Evolutionary conservation across 2,329 filamentous ascomycete species (phyloP).

Genomic region (Neocucurbitaria cava): DNA sequence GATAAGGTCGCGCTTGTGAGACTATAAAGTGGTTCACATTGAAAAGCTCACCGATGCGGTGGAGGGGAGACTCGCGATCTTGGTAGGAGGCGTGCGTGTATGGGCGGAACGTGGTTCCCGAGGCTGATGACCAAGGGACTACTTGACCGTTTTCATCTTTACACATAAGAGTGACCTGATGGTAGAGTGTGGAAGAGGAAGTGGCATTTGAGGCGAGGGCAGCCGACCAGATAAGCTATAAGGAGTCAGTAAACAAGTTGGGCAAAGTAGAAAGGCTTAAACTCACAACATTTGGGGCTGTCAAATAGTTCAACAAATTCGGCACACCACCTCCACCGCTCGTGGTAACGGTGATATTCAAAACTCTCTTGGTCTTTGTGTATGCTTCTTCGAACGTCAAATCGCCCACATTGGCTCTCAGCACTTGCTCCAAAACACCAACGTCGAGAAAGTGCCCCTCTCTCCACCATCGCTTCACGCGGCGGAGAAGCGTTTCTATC

Average conservation of each 20-base stretch:
- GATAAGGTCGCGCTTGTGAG: slow-evolving; percentile 87
- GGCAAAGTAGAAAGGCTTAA: neutral
- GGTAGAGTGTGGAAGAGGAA: slow-evolving; percentile 70
- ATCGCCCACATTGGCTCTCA: slow-evolving; percentile 84
- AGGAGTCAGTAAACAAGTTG: slow-evolving; percentile 14
- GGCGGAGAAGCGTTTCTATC: slow-evolving; percentile 67
- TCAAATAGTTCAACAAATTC: slow-evolving; percentile 88
- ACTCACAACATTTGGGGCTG: slow-evolving; percentile 88
- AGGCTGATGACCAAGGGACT: slow-evolving; percentile 72
- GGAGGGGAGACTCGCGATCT: slow-evolving; percentile 71
- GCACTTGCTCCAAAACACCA: slow-evolving; percentile 80
- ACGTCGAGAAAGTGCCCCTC: slow-evolving; percentile 88
- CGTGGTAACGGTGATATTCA: slow-evolving; percentile 91
- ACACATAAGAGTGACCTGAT: slow-evolving; percentile 73
- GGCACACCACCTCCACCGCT: slow-evolving; percentile 77
- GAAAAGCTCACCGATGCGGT: slow-evolving; percentile 80
- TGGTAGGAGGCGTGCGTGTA: slow-evolving; percentile 69
- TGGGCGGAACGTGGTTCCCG: slow-evolving; percentile 69
- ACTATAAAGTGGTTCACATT: slow-evolving; percentile 97
- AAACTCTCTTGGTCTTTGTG: slow-evolving; percentile 78
- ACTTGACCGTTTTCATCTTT: slow-evolving; percentile 78
- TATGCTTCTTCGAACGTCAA: slow-evolving; percentile 94
- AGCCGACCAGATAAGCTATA: slow-evolving; percentile 79
- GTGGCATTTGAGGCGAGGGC: slow-evolving; percentile 78
- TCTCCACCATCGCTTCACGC: slow-evolving; percentile 71